phyloP scores from a whole-genome alignment of 2,329 filamentous ascomycete genomes.

The Diaporthe ampelina region DNA sequence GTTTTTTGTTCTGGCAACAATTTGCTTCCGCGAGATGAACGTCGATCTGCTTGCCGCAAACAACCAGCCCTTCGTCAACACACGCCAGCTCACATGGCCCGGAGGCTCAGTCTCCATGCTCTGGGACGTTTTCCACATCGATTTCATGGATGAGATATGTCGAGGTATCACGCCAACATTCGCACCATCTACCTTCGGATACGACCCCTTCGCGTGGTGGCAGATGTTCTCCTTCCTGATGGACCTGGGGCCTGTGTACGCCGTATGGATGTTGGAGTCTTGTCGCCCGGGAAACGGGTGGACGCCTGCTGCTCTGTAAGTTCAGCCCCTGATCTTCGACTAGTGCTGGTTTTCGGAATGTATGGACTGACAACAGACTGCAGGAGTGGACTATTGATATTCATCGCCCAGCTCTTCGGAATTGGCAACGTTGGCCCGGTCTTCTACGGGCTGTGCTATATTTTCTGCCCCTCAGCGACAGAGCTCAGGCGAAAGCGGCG shows the following conservation, averaged over 20 bases:
- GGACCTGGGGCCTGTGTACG: neutral
- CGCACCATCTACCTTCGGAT: neutral
- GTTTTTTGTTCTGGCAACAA: neutral
- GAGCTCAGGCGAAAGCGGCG: neutral
- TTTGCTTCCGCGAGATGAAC: neutral
- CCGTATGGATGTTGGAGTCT: neutral
- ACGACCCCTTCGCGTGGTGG: neutral
- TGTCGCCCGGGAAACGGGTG: neutral
- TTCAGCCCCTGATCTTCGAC: neutral
- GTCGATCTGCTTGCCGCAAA: neutral
- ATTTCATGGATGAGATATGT: neutral
- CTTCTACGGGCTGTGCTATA: constrained; percentile 1
- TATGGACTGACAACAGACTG: neutral
- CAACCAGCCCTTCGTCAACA: neutral
- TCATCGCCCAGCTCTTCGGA: neutral
- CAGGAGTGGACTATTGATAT: neutral
- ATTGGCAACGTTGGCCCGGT: neutral
- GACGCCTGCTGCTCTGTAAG: neutral
- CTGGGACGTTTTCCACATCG: neutral
- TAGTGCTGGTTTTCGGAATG: neutral
- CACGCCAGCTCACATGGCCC: neutral
- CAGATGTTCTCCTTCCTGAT: constrained; percentile 1
- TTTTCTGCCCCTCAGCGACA: neutral
- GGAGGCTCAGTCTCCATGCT: neutral
- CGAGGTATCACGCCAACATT: neutral